Evolutionary conservation across 2,329 filamentous ascomycete species (phyloP).

Genomic region (Ophiocordyceps camponoti-leonardi): DNA sequence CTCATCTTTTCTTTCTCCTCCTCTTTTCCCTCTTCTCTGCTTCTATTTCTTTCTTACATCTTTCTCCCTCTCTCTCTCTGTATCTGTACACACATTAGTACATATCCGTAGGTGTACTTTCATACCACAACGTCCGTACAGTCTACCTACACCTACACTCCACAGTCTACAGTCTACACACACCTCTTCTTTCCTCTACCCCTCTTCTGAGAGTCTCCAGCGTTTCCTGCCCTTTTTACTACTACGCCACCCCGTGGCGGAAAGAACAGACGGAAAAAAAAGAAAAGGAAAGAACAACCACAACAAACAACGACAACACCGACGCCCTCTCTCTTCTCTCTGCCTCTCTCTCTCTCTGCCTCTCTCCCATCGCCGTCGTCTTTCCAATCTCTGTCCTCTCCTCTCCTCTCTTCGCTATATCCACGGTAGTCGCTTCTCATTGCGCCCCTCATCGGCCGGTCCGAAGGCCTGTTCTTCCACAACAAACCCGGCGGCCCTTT

Average conservation of each 20-base stretch:
- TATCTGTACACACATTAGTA: too few species aligned
- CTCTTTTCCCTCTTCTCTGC: not conserved
- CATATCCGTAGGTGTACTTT: too few species aligned
- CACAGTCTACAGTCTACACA: too few species aligned
- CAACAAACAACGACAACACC: not conserved
- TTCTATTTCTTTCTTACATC: not conserved
- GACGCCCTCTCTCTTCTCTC: not conserved
- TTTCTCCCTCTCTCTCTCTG: not conserved
- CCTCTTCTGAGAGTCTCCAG: not conserved
- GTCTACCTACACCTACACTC: too few species aligned
- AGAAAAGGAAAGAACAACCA: too few species aligned
- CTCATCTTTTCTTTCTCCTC: not conserved
- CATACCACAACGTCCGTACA: too few species aligned
- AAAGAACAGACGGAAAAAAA: too few species aligned
- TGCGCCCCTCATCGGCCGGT: not conserved
- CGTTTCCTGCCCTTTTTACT: not conserved
- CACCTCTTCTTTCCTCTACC: not conserved
- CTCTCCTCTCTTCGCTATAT: not conserved
- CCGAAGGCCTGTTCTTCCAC: not conserved
- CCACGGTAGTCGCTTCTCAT: not conserved
- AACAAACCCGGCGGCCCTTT: not conserved
- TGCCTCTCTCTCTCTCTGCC: too few species aligned
- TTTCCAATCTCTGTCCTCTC: not conserved
- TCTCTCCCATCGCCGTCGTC: not conserved
- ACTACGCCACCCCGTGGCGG: not conserved